These are phyloP conservation scores for Trichothecium sympodiale DNA, from an alignment of 2,329 filamentous ascomycete species.

Conservation along the genomic window DNA sequence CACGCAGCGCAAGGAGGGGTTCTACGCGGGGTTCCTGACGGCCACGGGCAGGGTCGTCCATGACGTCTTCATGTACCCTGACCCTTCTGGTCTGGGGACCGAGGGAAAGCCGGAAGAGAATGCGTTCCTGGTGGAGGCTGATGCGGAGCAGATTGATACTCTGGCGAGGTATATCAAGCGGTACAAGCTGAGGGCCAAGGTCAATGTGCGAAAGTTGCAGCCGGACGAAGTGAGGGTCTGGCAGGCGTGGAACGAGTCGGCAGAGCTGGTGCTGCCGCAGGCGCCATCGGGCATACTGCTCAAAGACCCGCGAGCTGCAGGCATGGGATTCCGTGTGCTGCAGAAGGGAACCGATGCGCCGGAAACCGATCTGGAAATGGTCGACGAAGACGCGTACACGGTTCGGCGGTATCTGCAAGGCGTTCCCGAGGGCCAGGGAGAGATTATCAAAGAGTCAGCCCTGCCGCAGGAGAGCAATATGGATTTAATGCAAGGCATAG, in stretches of 20 bases:
- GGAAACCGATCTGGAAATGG: conserved; percentile 31
- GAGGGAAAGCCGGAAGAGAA: conserved; percentile 15
- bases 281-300: conserved; percentile 20
- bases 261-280: conserved; percentile 1
- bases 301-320: conserved; percentile 42
- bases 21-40: conserved; percentile 79
- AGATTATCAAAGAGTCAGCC: conserved; percentile 60
- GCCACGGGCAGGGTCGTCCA: conserved; percentile 74
- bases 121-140: conserved; percentile 66
- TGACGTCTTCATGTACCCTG: conserved; percentile 82
- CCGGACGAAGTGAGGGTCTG: conserved; percentile 57
- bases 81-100: conserved; percentile 19
- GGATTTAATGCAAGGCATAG: conserved; percentile 74
- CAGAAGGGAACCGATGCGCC: conserved; percentile 17
- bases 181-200: conserved; percentile 76
- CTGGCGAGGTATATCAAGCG: conserved; percentile 66
- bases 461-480: conserved; percentile 85
- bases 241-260: conserved; percentile 58
- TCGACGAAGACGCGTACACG: conserved; percentile 52
- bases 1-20: conserved; percentile 32
- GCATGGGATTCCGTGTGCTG: conserved; percentile 41
- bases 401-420: conserved; percentile 70
- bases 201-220: conserved; percentile 56
- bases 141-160: conserved; percentile 50
- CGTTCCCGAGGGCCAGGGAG: conserved; percentile 72